phyloP scores from a whole-genome alignment of 345 rosid species.

The Populus alba region DNA sequence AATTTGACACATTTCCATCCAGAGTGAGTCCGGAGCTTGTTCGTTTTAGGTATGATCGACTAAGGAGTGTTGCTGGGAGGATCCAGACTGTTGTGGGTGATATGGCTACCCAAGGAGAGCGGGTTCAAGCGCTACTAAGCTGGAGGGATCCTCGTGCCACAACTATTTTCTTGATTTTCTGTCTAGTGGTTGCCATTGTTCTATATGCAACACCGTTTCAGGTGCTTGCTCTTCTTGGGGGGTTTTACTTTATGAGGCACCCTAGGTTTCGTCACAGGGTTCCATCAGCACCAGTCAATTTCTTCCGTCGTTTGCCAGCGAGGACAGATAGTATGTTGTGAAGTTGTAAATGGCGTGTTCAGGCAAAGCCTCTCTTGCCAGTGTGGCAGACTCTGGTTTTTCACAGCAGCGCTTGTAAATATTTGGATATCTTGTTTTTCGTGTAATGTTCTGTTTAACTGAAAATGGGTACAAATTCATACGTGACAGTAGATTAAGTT shows the following conservation, averaged over 20 bases:
- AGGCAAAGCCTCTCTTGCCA: constrained; percentile 3
- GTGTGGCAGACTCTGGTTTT: constrained; percentile 15
- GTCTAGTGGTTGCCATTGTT: constrained; percentile 22
- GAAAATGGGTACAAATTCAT: background rate
- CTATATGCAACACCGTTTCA: constrained; percentile 28
- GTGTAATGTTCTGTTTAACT: background rate
- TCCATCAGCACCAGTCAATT: constrained; percentile 25
- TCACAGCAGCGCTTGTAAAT: constrained; percentile 18
- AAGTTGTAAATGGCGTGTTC: constrained; percentile 5
- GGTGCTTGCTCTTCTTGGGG: constrained; percentile 22
- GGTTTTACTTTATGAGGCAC: constrained; percentile 28
- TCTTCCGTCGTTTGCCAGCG: constrained; percentile 35
- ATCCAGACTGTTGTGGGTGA: constrained; percentile 34
- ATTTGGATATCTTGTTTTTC: background rate
- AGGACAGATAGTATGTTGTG: constrained; percentile 31
- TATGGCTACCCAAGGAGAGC: constrained; percentile 31
- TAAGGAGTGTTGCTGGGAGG: constrained; percentile 32
- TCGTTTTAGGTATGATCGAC: constrained; percentile 28
- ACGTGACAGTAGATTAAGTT: background rate
- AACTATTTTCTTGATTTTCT: constrained; percentile 17
- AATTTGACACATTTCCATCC: constrained; percentile 30
- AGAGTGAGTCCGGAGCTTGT: constrained; percentile 19
- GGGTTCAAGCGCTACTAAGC: constrained; percentile 25
- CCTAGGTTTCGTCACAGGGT: constrained; percentile 28
- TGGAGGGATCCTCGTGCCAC: constrained; percentile 36